Evolutionary conservation across 2,329 filamentous ascomycete species (phyloP), one percentile per base, ranked within the genome.

Genomic region (Colletotrichum kahawae): DNA sequence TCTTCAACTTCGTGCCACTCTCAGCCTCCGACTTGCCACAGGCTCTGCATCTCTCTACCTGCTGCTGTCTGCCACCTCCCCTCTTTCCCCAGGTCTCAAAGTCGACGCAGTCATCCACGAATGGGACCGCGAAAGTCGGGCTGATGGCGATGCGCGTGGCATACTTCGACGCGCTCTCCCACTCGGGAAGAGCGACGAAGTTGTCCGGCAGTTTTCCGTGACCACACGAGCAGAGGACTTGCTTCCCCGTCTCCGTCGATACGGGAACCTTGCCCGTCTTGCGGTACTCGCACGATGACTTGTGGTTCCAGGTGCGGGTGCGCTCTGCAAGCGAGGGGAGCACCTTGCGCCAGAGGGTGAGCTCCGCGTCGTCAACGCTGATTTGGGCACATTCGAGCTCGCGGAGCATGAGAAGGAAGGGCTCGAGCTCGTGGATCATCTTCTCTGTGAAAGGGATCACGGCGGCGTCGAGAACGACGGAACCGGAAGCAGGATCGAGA

Each of bases 121-220:
- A 82, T 0, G 84, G 83, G 27, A 84, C 83, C 10, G 88, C 82
- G 78, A 87, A 93, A 0, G 84, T 82, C 0, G 90, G 90, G 70
- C 90, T 92, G 77, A 93, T 90, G 6, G 90, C 90, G 7, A 91
- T 83, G 7, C 92, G 87, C 33, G 91, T 90, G 33, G 88, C 85
- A 64, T 86, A 82, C 69, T 83, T 80, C 1, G 82, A 82, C 13
- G 84, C 84, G 10, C 79, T 82, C 1, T 88, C 83, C 84, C 88
- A 88, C 21, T 85, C 83, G 0, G 87, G 87, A 8, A 89, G 64
- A 5, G 79, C 71, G 51, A 85, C 77, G 68, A 84, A 91, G 59
- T 79, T 67, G 0, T 82, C 75, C 0, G 87, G 87, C 7, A 89
- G 74, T 33, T 80, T 78, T 0, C 88, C 88, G 21, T 82, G 79